Conservation (phyloP, 1,139 yeast genomes). For the Blastobotrys ciferrii region DNA sequence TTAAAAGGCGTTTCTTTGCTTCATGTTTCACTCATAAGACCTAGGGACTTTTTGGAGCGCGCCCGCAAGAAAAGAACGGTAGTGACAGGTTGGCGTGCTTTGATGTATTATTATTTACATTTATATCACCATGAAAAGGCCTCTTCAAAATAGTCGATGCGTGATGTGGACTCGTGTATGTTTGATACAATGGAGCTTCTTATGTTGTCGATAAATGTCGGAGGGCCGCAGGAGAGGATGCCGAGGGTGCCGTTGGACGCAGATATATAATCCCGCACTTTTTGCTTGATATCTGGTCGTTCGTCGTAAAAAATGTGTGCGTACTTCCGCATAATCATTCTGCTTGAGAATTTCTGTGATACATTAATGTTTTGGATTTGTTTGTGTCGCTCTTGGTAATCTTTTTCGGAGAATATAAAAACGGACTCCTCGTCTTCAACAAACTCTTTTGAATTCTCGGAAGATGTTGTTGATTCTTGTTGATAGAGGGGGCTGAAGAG, state of each 20-base stretch:
- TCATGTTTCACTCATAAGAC: too few relatives aligned
- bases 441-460: background rate
- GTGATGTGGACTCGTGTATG: constrained; percentile 26
- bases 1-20: too few relatives aligned
- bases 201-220: constrained; percentile 40
- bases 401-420: constrained; percentile 17
- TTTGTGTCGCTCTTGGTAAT: constrained; percentile 13
- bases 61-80: too few relatives aligned
- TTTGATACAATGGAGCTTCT: constrained; percentile 35
- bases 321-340: constrained; percentile 1
- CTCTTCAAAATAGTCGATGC: constrained; percentile 40
- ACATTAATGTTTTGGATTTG: background rate
- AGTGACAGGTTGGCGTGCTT: too few relatives aligned
- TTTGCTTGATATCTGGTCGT: constrained; percentile 44
- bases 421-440: constrained; percentile 8
- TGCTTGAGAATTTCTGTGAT: background rate
- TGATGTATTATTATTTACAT: too few relatives aligned
- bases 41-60: too few relatives aligned
- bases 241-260: constrained; percentile 36
- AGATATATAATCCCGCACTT: constrained; percentile 41
- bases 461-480: too few relatives aligned
- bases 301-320: constrained; percentile 32
- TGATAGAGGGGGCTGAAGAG: constrained; percentile 1
- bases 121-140: constrained; percentile 36
- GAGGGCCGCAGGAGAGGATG: constrained; percentile 47